Base-by-base conservation (phyloP, 2,329 filamentous ascomycete genomes). In the Teratosphaeriaceae sp. region DNA sequence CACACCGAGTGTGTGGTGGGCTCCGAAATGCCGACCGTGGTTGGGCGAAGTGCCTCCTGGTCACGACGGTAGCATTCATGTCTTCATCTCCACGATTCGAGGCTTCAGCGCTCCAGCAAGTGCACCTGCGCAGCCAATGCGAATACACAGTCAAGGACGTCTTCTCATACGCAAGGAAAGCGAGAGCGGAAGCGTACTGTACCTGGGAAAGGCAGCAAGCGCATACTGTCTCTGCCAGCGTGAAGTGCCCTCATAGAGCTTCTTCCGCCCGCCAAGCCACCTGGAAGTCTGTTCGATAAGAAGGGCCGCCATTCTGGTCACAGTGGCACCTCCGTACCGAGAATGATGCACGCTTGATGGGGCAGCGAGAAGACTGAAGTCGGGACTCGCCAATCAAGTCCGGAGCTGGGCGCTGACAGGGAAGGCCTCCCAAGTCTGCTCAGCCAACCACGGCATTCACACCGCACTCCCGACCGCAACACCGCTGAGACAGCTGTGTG, bases 391-490 rank as follows among this genome's bases (percentile, higher is more conserved):
- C 29, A 31, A 31, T 31, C 29, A 31, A 31, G 29, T n/a, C 16
- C 24, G 29, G 9, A 36, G n/a, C n/a, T n/a, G n/a, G n/a, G n/a
- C n/a, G n/a, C n/a, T n/a, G n/a, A n/a, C n/a, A n/a, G n/a, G n/a
- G n/a, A 85, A 70, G 60, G 71, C 78, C 43, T 87, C 88, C 64
- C 78, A 79, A 50, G 48, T 77, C 52, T 85, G 74, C 2, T 75
- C 77, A 22, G 73, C 75, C 37, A 85, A 88, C 55, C 79, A 83
- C 66, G 92, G 92, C 60, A 85, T 89, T 5, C 80, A 86, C 12
- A 40, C 6, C 15, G 11, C 18, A 7, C 5, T 18, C 5, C 15
- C 31, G 20, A n/a, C 9, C 31, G 20, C 31, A 34, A 34, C 31
- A 34, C 31, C 31, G 18, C 5, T 20, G 31, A 34, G 31, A 34